These are phyloP conservation scores for Trichoderma gamsii DNA, from an alignment of 495 filamentous ascomycete genomes.

Conservation along the genomic window DNA sequence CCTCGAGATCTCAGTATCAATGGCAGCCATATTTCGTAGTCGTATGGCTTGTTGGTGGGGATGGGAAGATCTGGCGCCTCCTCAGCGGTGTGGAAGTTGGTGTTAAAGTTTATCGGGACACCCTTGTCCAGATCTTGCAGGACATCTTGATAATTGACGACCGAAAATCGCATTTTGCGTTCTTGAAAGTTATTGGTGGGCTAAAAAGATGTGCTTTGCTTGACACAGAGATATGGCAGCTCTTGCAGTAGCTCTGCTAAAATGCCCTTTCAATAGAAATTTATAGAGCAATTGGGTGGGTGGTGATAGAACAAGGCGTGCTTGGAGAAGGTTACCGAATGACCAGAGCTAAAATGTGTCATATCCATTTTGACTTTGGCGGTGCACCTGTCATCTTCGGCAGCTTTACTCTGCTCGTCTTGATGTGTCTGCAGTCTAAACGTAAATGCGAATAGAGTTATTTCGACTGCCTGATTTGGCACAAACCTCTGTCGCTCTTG, in stretches of 20 bases:
- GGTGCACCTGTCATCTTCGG: not conserved
- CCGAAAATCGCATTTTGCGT: constrained; percentile 6
- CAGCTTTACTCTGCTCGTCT: not conserved
- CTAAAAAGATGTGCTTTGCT: not conserved
- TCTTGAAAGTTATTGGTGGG: not conserved
- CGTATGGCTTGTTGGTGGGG: constrained; percentile 23
- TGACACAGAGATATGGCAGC: no score
- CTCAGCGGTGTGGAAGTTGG: constrained; percentile 21
- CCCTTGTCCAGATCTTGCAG: constrained; percentile 19
- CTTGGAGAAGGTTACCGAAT: not conserved
- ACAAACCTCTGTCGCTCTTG: no score
- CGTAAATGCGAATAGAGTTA: not conserved
- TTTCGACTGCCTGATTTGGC: not conserved
- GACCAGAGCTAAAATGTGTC: not conserved
- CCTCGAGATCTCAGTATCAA: constrained; percentile 22
- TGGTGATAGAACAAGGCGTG: no score
- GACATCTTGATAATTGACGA: constrained; percentile 18
- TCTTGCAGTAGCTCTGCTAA: no score
- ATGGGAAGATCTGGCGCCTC: constrained; percentile 21
- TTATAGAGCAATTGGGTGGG: no score
- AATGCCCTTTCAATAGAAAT: no score
- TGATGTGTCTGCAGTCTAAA: not conserved
- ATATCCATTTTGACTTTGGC: not conserved
- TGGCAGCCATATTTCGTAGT: constrained; percentile 26
- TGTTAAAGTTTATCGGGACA: constrained; percentile 22